Evolutionary conservation across 768 basidiomycete genomes (phyloP).

Genomic region (Termitomyces sp.): DNA sequence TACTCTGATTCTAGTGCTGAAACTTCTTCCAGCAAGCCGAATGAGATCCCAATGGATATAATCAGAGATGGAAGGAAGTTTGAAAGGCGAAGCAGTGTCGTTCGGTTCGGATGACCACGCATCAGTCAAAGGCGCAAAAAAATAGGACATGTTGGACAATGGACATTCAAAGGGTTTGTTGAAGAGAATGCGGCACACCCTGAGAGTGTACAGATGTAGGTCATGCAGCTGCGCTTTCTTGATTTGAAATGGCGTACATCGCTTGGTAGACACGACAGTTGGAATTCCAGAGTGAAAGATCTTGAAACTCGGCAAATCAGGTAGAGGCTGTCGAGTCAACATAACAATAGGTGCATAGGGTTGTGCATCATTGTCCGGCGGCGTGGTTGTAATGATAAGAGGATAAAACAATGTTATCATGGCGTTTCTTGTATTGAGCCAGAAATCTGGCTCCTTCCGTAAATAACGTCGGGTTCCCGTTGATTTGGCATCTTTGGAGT

Average conservation of each 20-base stretch:
- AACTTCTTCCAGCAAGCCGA: conserved; percentile 42
- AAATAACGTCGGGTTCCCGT: conserved; percentile 49
- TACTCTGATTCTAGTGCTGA: conserved; percentile 42
- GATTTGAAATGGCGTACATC: conserved; percentile 44
- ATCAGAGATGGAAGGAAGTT: conserved; percentile 31
- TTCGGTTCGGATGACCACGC: conserved; percentile 28
- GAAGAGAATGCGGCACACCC: conserved; percentile 53
- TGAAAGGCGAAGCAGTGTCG: conserved; percentile 12
- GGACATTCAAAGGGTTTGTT: conserved; percentile 66
- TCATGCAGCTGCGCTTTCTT: conserved; percentile 38
- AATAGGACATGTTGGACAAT: conserved; percentile 51
- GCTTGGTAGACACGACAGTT: conserved; percentile 35
- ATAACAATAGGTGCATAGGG: conserved; percentile 57
- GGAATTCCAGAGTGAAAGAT: conserved; percentile 53
- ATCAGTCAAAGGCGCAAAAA: conserved; percentile 55
- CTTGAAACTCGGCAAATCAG: conserved; percentile 46
- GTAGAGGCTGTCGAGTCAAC: conserved; percentile 63
- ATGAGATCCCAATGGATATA: conserved; percentile 64
- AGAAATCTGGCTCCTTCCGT: conserved; percentile 61
- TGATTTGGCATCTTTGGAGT: conserved; percentile 17
- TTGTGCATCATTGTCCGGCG: conserved; percentile 22
- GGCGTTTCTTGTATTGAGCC: conserved; percentile 38
- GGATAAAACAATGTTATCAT: conserved; percentile 44
- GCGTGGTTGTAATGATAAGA: conserved; percentile 39
- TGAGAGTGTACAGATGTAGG: conserved; percentile 57